Evolutionary conservation across 345 rosid genomes (phyloP).

Genomic region (Capsella bursapastoris): DNA sequence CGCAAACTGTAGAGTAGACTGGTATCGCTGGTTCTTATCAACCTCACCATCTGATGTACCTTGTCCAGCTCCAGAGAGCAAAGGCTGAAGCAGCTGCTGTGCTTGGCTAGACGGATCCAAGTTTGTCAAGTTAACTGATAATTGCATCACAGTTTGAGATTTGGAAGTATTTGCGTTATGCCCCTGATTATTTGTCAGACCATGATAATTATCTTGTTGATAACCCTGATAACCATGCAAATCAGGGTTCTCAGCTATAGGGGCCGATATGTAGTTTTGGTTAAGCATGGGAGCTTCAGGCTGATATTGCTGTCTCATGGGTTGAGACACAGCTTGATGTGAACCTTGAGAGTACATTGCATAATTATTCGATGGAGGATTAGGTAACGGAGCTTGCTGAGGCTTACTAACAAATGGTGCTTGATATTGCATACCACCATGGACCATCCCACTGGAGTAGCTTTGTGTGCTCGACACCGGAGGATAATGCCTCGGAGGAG

Average conservation of each 20-base stretch:
- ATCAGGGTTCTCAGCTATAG: constrained; percentile 52
- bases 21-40: constrained; percentile 90
- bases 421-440: constrained; percentile 52
- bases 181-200: constrained; percentile 56
- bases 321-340: constrained; percentile 56
- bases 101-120: constrained; percentile 51
- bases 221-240: constrained; percentile 50
- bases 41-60: constrained; percentile 60
- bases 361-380: constrained; percentile 49
- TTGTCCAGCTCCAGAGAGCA: constrained; percentile 56
- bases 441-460: constrained; percentile 51
- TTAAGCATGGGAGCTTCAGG: constrained; percentile 49
- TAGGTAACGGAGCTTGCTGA: constrained; percentile 53
- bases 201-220: constrained; percentile 51
- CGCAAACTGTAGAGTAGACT: constrained; percentile 90
- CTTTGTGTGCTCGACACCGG: constrained; percentile 47
- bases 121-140: constrained; percentile 50
- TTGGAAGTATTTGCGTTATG: constrained; percentile 54
- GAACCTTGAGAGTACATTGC: constrained; percentile 58
- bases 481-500: constrained; percentile 51
- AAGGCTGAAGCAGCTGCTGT: constrained; percentile 62
- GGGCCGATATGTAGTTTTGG: constrained; percentile 53
- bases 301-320: constrained; percentile 62
- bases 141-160: constrained; percentile 52
- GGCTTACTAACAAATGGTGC: constrained; percentile 49